Evolutionary conservation across 2,329 filamentous ascomycete genomes (phyloP).

Genomic region (Xylaria sp.): DNA sequence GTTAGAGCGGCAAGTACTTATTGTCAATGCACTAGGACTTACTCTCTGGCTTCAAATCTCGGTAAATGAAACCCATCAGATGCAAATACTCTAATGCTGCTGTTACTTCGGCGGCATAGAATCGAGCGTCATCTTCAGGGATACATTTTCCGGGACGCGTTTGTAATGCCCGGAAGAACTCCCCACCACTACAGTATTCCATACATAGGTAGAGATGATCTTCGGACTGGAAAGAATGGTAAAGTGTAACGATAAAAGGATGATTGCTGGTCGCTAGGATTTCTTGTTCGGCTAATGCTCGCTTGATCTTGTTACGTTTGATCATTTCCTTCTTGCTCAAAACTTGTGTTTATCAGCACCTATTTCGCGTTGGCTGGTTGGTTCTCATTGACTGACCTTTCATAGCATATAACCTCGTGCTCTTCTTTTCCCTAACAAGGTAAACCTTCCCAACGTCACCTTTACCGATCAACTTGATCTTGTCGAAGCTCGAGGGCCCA

Average conservation of each 20-base stretch:
- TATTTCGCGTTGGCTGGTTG: neutral
- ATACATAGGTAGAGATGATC: conserved; percentile 99
- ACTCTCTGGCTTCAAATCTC: conserved; percentile 98
- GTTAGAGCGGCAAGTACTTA: conserved; percentile 43
- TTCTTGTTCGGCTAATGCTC: conserved; percentile 95
- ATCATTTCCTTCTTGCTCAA: conserved; percentile 99
- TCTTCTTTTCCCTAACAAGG: conserved; percentile 97
- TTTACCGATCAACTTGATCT: conserved; percentile 99
- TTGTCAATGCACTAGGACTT: conserved; percentile 47
- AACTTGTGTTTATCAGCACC: conserved; percentile 61
- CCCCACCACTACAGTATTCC: conserved; percentile 98
- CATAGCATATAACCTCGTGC: conserved; percentile 93
- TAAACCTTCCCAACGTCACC: conserved; percentile 99
- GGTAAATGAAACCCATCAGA: conserved; percentile 99
- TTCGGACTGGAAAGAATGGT: conserved; percentile 99
- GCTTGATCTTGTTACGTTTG: conserved; percentile 99
- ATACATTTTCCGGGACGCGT: conserved; percentile 97
- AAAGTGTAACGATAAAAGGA: conserved; percentile 97
- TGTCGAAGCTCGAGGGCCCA: conserved; percentile 93
- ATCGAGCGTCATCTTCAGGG: conserved; percentile 92
- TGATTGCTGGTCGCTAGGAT: conserved; percentile 98
- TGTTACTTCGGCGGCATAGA: conserved; percentile 97
- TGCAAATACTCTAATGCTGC: conserved; percentile 96
- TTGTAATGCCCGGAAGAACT: conserved; percentile 97
- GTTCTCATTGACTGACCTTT: conserved; percentile 69